These are phyloP conservation scores for Neofusicoccum laricinum DNA, from an alignment of 2,329 filamentous ascomycete species.

Conservation along the genomic window DNA sequence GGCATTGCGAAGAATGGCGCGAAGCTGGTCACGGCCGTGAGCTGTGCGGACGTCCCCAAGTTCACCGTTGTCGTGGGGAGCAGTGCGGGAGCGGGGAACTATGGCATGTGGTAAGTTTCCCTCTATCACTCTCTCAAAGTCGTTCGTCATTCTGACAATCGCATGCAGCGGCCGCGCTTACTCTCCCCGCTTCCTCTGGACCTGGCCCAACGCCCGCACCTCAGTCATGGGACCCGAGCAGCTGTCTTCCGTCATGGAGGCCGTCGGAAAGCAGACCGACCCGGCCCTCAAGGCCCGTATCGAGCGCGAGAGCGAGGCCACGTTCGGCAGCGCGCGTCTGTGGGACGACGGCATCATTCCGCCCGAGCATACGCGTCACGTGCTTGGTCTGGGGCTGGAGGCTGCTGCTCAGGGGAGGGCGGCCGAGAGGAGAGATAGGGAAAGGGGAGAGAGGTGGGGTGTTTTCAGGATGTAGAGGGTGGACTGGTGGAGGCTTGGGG, in stretches of 20 bases:
- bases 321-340: conserved; percentile 81
- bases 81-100: conserved; percentile 92
- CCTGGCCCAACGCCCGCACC: conserved; percentile 96
- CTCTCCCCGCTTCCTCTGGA: conserved; percentile 86
- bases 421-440: conserved; percentile 31
- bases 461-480: conserved; percentile 38
- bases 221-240: conserved; percentile 96
- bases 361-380: conserved; percentile 47
- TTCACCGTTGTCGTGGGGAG: conserved; percentile 96
- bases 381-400: conserved; percentile 48
- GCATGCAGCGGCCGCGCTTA: conserved; percentile 74
- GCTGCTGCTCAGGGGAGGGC: conserved; percentile 41
- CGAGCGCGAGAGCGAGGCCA: conserved; percentile 83
- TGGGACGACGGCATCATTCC: conserved; percentile 66
- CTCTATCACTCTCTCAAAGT: not conserved
- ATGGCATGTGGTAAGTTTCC: conserved; percentile 78
- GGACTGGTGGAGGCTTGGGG: too few species aligned
- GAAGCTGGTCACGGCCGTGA: conserved; percentile 92
- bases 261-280: conserved; percentile 80
- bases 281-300: conserved; percentile 79
- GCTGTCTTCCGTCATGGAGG: conserved; percentile 88
- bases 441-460: conserved; percentile 33
- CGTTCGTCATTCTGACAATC: not conserved
- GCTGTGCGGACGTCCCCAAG: conserved; percentile 91
- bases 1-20: conserved; percentile 98